Evolutionary conservation across 208 protist species (phyloP), one percentile per base, ranked within the genome.

Genomic region (Cochliopodium minus): DNA sequence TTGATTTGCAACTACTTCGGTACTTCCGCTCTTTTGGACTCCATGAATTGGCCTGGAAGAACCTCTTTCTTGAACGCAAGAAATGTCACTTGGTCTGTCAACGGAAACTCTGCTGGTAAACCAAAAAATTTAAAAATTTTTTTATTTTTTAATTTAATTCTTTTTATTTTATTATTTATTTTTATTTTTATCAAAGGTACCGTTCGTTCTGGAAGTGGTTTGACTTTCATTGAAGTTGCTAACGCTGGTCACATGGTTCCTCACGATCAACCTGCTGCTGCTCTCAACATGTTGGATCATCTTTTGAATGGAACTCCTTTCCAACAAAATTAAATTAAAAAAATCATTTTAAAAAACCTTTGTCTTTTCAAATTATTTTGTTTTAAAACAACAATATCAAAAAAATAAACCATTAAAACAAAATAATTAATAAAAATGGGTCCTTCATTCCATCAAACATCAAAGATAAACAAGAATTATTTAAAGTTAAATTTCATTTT

Each of bases 1-100:
- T 90, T 74, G 55, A 84, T 87, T 56, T 90, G 84, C 65, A 91
- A 91, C 64, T 90, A 72, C 69, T 63, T 90, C 36, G 85, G 84
- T 49, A 88, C 83, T 67, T 66, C 85, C 60, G 67, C 60, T 25
- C 91, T 83, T 83, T 71, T 68, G 7, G 46, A 52, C 10, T 64
- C 33, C 13, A 53, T 90, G 54, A 20, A 72, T 38, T 92, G 86
- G 85, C 28, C 68, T 9, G 76, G 77, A 39, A 64, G 74, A 29
- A 59, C 35, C 3, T 74, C 36, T 9, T 85, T 88, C 59, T 59
- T 66, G 22, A 59, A 55, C 0, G 76, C 81, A 5, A n/a, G 39
- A 0, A 62, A 78, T 46, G 28, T 54, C n/a, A 50, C 51, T 1
- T 71, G 69, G 51, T n/a, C 0, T 10, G 34, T 63, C 17, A 36